A percentile compares a stretch with the other conserved stretches of the same genome.
These are phyloP conservation scores for Pistacia vera DNA, from an alignment of 345 rosid genomes.

Conservation along the genomic window DNA sequence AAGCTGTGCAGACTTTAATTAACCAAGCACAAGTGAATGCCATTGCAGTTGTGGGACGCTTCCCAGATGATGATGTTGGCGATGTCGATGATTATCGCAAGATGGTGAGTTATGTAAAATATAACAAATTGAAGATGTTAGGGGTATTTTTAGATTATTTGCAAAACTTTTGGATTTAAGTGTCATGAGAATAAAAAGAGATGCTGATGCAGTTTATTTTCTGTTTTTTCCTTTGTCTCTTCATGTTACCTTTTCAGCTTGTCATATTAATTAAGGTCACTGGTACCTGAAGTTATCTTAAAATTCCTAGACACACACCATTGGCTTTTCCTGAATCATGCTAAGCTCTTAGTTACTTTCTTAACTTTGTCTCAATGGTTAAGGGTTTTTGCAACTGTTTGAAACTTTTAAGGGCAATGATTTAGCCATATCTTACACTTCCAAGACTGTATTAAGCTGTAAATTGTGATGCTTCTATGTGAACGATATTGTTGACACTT, in stretches of 20 bases:
- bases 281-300: not conserved
- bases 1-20: constrained; percentile 49
- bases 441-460: not conserved
- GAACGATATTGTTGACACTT: not conserved
- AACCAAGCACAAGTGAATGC: constrained; percentile 53
- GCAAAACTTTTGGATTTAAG: not conserved
- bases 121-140: not conserved
- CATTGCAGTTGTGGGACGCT: constrained; percentile 56
- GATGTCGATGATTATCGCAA: constrained; percentile 48
- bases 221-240: not conserved
- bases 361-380: not conserved
- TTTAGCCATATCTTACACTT: not conserved
- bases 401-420: not conserved
- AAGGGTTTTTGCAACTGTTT: not conserved
- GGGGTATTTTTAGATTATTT: not conserved
- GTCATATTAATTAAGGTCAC: not conserved
- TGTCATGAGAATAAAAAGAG: not conserved
- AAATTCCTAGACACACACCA: not conserved
- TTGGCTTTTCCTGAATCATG: not conserved
- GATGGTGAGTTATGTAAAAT: constrained; percentile 38
- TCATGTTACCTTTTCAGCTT: not conserved
- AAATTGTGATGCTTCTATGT: not conserved
- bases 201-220: not conserved
- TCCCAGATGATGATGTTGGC: constrained; percentile 55
- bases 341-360: not conserved